These are phyloP conservation scores for Fraxinus latifolia DNA, from an alignment of 305 asterid genomes.

Conservation along the genomic window DNA sequence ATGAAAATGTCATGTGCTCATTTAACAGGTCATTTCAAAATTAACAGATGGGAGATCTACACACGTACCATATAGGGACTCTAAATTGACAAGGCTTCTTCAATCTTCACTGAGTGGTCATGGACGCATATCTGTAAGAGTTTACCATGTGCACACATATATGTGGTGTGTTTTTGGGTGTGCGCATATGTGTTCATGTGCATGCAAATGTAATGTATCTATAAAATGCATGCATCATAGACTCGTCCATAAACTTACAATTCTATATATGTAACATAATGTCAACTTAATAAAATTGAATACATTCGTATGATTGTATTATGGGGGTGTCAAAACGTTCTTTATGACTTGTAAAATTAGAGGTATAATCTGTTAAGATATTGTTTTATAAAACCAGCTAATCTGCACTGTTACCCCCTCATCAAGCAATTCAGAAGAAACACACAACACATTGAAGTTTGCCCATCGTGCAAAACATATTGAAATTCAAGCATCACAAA, in stretches of 20 bases:
- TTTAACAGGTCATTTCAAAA: constrained; percentile 85
- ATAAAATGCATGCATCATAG: constrained; percentile 6
- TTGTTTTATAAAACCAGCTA: constrained; percentile 50
- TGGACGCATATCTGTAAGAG: constrained; percentile 93
- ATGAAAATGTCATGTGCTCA: constrained; percentile 29
- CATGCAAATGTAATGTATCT: neutral
- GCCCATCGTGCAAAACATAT: constrained; percentile 99
- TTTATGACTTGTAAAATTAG: neutral
- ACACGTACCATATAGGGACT: constrained; percentile 93
- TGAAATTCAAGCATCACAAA: constrained; percentile 92
- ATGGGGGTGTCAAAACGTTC: constrained; percentile 13
- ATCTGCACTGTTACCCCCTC: constrained; percentile 97
- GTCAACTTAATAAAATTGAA: constrained; percentile 5
- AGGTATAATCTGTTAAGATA: constrained; percentile 25
- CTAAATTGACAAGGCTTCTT: constrained; percentile 97
- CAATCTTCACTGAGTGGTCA: constrained; percentile 97
- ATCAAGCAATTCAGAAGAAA: constrained; percentile 95
- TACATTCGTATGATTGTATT: neutral
- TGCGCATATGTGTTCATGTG: neutral
- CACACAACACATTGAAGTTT: constrained; percentile 95
- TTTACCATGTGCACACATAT: constrained; percentile 15
- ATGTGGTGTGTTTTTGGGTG: neutral
- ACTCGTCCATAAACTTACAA: neutral
- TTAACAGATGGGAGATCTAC: constrained; percentile 82
- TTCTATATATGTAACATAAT: neutral